phyloP scores from a whole-genome alignment of 2,329 filamentous ascomycete genomes.

The Xylaria sp. region DNA sequence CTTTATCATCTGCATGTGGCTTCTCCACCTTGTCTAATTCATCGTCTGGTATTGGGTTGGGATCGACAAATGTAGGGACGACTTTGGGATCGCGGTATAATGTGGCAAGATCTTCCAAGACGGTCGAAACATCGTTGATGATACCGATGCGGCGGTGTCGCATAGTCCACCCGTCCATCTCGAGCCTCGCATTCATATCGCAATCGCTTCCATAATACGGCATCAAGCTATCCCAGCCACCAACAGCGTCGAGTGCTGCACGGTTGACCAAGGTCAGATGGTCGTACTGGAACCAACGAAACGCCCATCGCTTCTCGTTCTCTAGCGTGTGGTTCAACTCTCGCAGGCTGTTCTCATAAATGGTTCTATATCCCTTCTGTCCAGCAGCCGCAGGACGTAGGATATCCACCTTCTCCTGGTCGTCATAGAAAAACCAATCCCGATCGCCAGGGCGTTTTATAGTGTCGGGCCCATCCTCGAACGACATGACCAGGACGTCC shows the following conservation, averaged over 20 bases:
- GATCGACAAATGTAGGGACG: slow-evolving; percentile 40
- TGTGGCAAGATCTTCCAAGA: slow-evolving; percentile 46
- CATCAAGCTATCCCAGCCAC: slow-evolving; percentile 58
- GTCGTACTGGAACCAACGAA: slow-evolving; percentile 49
- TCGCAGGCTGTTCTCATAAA: slow-evolving; percentile 41
- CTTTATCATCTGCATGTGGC: slow-evolving; percentile 21
- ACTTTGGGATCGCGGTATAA: slow-evolving; percentile 45
- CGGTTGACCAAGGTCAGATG: slow-evolving; percentile 56
- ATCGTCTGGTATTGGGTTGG: slow-evolving; percentile 42
- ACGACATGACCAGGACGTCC: slow-evolving; percentile 52
- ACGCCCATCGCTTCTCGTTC: slow-evolving; percentile 52
- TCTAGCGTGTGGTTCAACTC: slow-evolving; percentile 43
- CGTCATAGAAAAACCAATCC: slow-evolving; percentile 41
- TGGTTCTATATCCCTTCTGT: slow-evolving; percentile 39
- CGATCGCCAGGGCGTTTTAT: slow-evolving; percentile 36
- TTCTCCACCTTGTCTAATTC: slow-evolving; percentile 31
- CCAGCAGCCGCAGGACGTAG: slow-evolving; percentile 37
- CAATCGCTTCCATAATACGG: slow-evolving; percentile 58
- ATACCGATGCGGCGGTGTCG: slow-evolving; percentile 43
- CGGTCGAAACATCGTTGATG: slow-evolving; percentile 48
- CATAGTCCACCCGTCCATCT: slow-evolving; percentile 46
- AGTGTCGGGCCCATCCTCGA: slow-evolving; percentile 43
- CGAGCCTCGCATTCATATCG: slow-evolving; percentile 51
- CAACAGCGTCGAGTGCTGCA: slow-evolving; percentile 49
- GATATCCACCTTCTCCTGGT: slow-evolving; percentile 39